Percentiles rank a stretch among this genome's conserved stretches.
These are phyloP conservation scores for Macrophomina pseudophaseolina DNA, from an alignment of 2,329 filamentous ascomycete species.

Conservation along the genomic window DNA sequence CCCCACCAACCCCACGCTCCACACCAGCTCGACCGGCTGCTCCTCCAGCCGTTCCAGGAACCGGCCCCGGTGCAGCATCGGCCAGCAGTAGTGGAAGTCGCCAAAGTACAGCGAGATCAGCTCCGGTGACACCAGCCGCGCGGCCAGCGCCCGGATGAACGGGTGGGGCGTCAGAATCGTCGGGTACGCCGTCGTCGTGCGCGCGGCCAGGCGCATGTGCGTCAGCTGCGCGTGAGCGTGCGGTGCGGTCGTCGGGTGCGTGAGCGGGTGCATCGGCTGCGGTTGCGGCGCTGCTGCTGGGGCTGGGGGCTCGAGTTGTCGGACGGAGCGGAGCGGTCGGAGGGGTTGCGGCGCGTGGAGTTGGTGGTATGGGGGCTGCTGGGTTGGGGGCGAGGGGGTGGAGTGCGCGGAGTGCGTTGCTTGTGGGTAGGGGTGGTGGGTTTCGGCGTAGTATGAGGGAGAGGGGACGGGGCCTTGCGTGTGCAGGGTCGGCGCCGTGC, in stretches of 20 bases:
- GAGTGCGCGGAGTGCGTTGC: background rate
- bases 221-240: background rate
- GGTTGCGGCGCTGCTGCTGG: background rate
- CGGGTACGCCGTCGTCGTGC: background rate
- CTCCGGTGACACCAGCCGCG: background rate
- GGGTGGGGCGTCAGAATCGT: slow-evolving; percentile 4
- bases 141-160: background rate
- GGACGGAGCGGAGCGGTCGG: background rate
- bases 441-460: background rate
- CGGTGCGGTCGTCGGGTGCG: background rate
- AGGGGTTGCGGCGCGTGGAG: background rate
- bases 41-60: background rate
- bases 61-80: slow-evolving; percentile 5
- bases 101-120: background rate
- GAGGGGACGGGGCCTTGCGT: background rate
- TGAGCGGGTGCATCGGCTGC: background rate
- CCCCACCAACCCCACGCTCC: background rate
- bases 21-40: background rate
- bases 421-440: background rate
- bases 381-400: background rate
- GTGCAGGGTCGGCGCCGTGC: background rate
- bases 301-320: background rate
- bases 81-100: slow-evolving; percentile 5
- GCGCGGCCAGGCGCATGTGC: background rate
- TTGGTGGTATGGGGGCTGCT: background rate